These are phyloP conservation scores for Botrytis deweyae DNA, from an alignment of 2,329 filamentous ascomycete species.

Conservation along the genomic window DNA sequence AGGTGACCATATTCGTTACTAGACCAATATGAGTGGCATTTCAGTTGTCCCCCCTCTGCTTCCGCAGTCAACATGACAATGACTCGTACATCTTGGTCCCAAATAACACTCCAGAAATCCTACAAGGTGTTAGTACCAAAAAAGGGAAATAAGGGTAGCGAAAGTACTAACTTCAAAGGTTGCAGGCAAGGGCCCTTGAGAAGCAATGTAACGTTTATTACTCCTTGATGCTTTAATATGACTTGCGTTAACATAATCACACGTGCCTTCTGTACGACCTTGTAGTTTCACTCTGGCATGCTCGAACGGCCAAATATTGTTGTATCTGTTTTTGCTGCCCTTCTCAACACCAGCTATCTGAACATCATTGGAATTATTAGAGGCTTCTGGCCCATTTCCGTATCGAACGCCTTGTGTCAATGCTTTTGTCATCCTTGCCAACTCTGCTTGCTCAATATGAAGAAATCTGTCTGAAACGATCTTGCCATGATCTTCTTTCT, in stretches of 20 bases:
- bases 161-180: constrained; percentile 73
- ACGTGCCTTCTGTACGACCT: constrained; percentile 63
- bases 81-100: constrained; percentile 93
- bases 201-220: constrained; percentile 92
- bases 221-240: constrained; percentile 77
- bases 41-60: constrained; percentile 86
- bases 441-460: constrained; percentile 78
- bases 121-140: constrained; percentile 40
- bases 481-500: constrained; percentile 71
- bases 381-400: constrained; percentile 43
- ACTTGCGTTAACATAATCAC: constrained; percentile 96
- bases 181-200: constrained; percentile 86
- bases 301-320: constrained; percentile 95
- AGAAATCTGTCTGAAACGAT: constrained; percentile 80
- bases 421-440: constrained; percentile 88
- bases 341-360: constrained; percentile 92
- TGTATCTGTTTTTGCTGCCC: constrained; percentile 93
- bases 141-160: not conserved
- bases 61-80: constrained; percentile 97
- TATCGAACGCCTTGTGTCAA: constrained; percentile 61
- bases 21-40: constrained; percentile 94
- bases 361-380: constrained; percentile 44
- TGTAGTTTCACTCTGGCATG: constrained; percentile 83
- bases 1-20: constrained; percentile 75
- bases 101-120: constrained; percentile 98